A percentile compares a stretch with the other conserved stretches of the same genome.
phyloP scores from a whole-genome alignment of 495 filamentous ascomycete species.

The Hypoxylon fragiforme region DNA sequence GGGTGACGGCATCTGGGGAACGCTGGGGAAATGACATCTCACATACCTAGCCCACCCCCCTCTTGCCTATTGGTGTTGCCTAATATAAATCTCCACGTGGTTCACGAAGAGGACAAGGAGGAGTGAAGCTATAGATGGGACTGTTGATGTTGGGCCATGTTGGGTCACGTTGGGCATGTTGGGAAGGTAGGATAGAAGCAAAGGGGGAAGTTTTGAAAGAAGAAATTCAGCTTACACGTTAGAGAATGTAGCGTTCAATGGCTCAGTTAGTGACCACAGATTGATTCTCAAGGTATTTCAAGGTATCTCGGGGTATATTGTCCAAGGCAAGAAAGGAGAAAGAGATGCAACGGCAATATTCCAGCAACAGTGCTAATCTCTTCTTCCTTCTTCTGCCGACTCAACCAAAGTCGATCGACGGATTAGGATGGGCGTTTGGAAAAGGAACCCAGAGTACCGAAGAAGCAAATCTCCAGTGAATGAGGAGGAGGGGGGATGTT shows the following conservation, averaged over 20 bases:
- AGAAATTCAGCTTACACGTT: constrained; percentile 26
- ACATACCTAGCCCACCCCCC: constrained; percentile 22
- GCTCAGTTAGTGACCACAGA: constrained; percentile 19
- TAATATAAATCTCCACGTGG: constrained; percentile 23
- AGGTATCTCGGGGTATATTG: not conserved
- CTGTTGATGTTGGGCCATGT: constrained; percentile 24
- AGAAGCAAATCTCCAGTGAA: not conserved
- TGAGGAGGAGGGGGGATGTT: not conserved
- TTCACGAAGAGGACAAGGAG: not conserved
- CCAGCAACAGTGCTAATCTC: constrained; percentile 37
- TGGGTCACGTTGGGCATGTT: no score
- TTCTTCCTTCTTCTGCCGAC: constrained; percentile 14
- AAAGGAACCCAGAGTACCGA: not conserved
- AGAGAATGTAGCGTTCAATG: constrained; percentile 11
- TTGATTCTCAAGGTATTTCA: no score
- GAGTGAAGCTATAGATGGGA: constrained; percentile 20
- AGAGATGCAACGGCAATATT: constrained; percentile 41
- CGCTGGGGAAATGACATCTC: constrained; percentile 24
- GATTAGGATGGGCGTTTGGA: constrained; percentile 3
- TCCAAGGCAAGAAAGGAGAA: constrained; percentile 15
- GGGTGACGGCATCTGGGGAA: constrained; percentile 26
- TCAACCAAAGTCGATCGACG: constrained; percentile 10
- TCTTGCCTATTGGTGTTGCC: constrained; percentile 4
- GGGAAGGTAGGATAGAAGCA: not conserved
- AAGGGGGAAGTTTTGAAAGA: constrained; percentile 13